Evolutionary conservation across 371 early-diverging fungal genomes (phyloP), one percentile per base, ranked within the genome.

Genomic region (Apophysomyces sp.): DNA sequence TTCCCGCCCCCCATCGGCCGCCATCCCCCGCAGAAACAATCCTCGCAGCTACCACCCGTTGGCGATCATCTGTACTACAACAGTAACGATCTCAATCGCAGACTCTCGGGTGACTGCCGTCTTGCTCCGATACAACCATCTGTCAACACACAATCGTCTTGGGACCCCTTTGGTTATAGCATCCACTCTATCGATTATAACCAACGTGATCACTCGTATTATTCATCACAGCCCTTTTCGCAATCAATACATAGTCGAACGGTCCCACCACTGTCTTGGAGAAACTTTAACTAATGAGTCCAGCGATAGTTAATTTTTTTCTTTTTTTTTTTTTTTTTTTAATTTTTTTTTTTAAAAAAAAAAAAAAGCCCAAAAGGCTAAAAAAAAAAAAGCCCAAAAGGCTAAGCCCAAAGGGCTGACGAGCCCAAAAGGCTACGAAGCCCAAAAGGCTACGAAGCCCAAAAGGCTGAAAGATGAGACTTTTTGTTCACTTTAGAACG

Each of bases 1-100:
- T 36, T 36, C n/a, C 61, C 54, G 8, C 41, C 61, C 9, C 52
- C 29, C 7, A 53, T 53, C 18, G 55, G 61, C 16, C 61, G 36
- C 0, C 61, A 52, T 9, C 39, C 54, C 13, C 39, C 24, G 9
- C n/a, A 8, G 13, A 34, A 34, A 34, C 34, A 34, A 34, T 8
- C 34, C 2, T 2, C 34, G 8, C 34, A 44, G 11, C 49, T 21
- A 11, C 21, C 21, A 7, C 21, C 49, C 21, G 49, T 44, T 5
- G 49, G 49, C 21, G 49, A 44, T 21, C 49, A 21, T 44, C 21
- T 44, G 16, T 44, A 44, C 21, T 44, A 21, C 24, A 44, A 44
- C 49, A n/a, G 34, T 34, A 34, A 21, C 9, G 49, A 44, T 21
- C 49, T 44, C 21, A n/a, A n/a, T 44, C 49, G 49, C 21, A n/a